Evolutionary conservation across 108 stramenopile genomes (phyloP), one percentile per base, ranked within the genome.

Genomic region (Skeletonema marinoi): DNA sequence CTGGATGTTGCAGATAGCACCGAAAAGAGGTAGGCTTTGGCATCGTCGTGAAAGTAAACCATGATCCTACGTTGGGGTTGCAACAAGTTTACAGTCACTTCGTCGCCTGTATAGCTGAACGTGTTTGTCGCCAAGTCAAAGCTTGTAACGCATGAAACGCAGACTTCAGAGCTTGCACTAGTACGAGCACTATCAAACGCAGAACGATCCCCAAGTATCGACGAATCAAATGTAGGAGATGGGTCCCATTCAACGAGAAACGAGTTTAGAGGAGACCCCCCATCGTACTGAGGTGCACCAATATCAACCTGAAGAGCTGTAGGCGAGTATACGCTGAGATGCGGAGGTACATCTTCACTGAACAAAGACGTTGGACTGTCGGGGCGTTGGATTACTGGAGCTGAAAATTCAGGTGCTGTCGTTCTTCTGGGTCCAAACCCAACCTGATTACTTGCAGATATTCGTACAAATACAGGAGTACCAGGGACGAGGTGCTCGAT

Each of bases 171-270:
- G 38, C 66, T 58, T 25, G 80, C 84, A 65, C 67, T 61, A 11
- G 70, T 71, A n/a, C 51, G 44, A 31, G 77, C 81, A 31, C 58
- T 66, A 38, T 84, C 87, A 30, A 87, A 35, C 9, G 87, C 63
- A 50, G 84, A 68, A 56, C 84, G 84, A 60, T 75, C 77, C 41
- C 81, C 73, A 6, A 82, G 14, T 35, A 31, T 7, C 31, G 84
- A 79, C 16, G 78, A 78, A 60, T 65, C 64, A 66, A 88, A 88
- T 6, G 74, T 61, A 29, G 78, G 75, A 30, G 75, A 72, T 31
- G 81, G 39, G 61, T 96, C 94, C 95, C 95, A 96, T 70, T 96
- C 92, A 48, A 96, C 82, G 39, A 87, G 78, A 80, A 89, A 94
- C 51, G 85, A 68, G 41, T 83, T 88, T 32, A 96, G 59, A 2